These are phyloP conservation scores for Penicillium alfredii DNA, from an alignment of 495 filamentous ascomycete genomes.

Conservation along the genomic window DNA sequence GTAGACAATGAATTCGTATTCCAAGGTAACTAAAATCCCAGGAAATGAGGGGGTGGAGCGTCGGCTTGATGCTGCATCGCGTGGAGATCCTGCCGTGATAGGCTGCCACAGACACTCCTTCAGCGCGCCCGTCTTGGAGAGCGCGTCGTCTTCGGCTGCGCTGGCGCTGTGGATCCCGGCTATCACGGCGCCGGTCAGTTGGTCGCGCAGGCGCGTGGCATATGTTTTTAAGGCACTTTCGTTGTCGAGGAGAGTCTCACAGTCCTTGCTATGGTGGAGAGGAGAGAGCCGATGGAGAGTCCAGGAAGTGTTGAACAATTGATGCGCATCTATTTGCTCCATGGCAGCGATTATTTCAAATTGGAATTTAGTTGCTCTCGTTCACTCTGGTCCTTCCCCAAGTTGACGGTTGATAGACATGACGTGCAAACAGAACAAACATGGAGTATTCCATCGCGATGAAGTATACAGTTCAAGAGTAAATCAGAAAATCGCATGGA, in stretches of 20 bases:
- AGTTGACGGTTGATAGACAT: too few species aligned
- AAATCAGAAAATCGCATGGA: not conserved
- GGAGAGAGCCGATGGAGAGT: constrained; percentile 52
- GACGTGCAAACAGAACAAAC: constrained; percentile 26
- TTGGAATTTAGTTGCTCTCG: too few species aligned
- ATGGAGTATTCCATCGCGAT: not conserved
- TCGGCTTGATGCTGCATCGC: constrained; percentile 1
- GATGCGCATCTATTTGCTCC: constrained; percentile 20
- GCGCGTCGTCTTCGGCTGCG: constrained; percentile 29
- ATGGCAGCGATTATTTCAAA: constrained; percentile 10
- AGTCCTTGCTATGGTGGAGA: constrained; percentile 42
- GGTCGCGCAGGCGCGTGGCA: constrained; percentile 45
- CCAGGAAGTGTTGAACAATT: constrained; percentile 51
- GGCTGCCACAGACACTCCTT: constrained; percentile 42
- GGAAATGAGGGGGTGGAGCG: constrained; percentile 7
- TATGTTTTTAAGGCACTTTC: constrained; percentile 39
- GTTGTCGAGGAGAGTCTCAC: constrained; percentile 33
- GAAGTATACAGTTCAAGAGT: not conserved
- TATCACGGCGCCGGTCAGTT: constrained; percentile 47
- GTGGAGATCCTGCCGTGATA: constrained; percentile 18
- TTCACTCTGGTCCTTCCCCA: too few species aligned
- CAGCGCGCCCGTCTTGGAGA: constrained; percentile 44
- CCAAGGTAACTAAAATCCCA: constrained; percentile 42
- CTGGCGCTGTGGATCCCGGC: constrained; percentile 34
- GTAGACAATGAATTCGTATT: constrained; percentile 48